Evolutionary conservation across 1,284 basidiomycete species (phyloP), one percentile per base, ranked within the genome.

Genomic region (Rhodotorula sp.): DNA sequence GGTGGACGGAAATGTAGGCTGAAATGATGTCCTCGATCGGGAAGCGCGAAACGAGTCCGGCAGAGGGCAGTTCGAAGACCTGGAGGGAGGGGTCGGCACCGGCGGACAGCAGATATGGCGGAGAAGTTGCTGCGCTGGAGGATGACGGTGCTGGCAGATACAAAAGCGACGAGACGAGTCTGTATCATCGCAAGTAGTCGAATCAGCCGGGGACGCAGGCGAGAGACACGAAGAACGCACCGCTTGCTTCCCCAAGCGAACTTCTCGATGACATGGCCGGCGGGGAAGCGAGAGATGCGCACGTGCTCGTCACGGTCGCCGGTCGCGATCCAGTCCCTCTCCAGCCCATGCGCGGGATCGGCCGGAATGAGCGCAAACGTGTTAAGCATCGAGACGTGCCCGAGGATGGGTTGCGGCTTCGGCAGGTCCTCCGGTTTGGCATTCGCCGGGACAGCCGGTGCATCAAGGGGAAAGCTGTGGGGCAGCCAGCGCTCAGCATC

Each of bases 221-320:
- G 58, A 26, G 30, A 24, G 26, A 26, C 15, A 40, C 56, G 28
- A 5, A 8, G 9, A 16, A 82, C 87, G 75, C 72, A 94, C 90
- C 88, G 89, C 75, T 85, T 84, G 77, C 91, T 89, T 11, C 92
- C 93, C 51, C 94, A 84, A 70, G 92, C 89, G 80, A 87, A 95
- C 67, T 85, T 86, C 79, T 95, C 91, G 67, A 95, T 89, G 47
- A 86, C 85, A 75, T 89, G 89, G 20, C 91, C 89, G 68, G 89
- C 83, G 0, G 94, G 94, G 78, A 86, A 96, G 85, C 89, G 87
- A 76, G 90, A 92, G n/a, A 94, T 85, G 62, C 94, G 85, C 63
- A 97, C 89, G 78, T 96, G 94, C 78, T 96, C 94, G 77, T 96
- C 94, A 56, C 94, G 82, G 79, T 96, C 94, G 0, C 91, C 89